Evolutionary conservation across 768 basidiomycete species (phyloP), one percentile per base, ranked within the genome.

Genomic region (Lactarius akahatsu): DNA sequence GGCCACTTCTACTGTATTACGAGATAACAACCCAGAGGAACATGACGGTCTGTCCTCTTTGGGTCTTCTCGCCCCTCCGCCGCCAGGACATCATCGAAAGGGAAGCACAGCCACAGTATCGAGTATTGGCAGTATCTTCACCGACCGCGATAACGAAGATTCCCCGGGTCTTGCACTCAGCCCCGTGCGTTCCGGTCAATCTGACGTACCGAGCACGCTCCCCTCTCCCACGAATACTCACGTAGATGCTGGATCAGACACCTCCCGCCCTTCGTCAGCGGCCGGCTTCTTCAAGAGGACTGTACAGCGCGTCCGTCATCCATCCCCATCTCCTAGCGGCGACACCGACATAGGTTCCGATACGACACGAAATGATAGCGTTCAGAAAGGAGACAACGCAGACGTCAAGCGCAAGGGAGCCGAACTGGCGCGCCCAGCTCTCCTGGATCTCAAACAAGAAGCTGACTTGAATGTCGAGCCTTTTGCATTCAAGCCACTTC

Each of bases 401-500:
- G 68, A 69, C 55, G 60, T 50, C 47, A 66, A 68, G 43, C 55
- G 60, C 23, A 56, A 60, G 23, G 59, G 40, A 47, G 13, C 61
- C 20, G 20, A 69, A 58, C 62, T 66, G 20, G 69, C 72, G 20
- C 72, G 74, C 32, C 74, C 76, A 7, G 71, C 67, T 28, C 70
- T 67, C 38, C 15, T 77, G 9, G 75, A 77, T 32, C 66, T 76
- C 34, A 65, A 72, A 8, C 79, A 81, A 67, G 82, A 84, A 68
- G 73, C 77, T 20, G 80, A 81, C 65, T 77, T 79, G 45, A 83
- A 95, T 74, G 85, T 88, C 1, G 76, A 83, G 1, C 92, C 93
- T 0, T 97, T 96, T 76, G 74, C 73, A 13, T 87, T 88, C 72
- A 87, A 86, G 63, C 92, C 96, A 0, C 84, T 82, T 67, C 79